Conservation (phyloP, 2,329 filamentous ascomycete genomes). For the Helicocarpus griseus region DNA sequence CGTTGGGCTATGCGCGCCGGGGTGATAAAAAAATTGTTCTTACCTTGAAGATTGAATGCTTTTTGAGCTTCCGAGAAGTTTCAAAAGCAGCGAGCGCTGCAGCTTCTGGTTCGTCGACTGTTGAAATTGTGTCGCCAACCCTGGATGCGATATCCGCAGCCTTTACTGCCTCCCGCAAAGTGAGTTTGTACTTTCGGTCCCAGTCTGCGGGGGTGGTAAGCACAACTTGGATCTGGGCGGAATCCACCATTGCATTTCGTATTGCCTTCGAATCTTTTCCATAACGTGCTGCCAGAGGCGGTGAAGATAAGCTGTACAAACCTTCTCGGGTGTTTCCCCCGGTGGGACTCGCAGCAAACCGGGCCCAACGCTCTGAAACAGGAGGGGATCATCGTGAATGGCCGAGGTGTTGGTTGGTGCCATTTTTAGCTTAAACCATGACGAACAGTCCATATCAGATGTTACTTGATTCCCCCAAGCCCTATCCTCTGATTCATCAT, state of each 20-base stretch:
- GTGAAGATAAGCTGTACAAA: slow-evolving; percentile 3
- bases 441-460: slow-evolving; percentile 2
- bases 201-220: slow-evolving; percentile 15
- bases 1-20: background rate
- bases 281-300: slow-evolving; percentile 10
- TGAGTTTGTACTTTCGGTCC: slow-evolving; percentile 5
- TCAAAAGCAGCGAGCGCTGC: slow-evolving; percentile 11
- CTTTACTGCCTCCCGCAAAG: slow-evolving; percentile 8
- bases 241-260: background rate
- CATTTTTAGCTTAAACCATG: slow-evolving; percentile 16
- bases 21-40: background rate
- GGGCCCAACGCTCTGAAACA: slow-evolving; percentile 7
- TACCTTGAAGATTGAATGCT: slow-evolving; percentile 5
- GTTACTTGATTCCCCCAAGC: slow-evolving; percentile 11
- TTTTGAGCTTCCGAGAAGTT: background rate
- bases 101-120: slow-evolving; percentile 15
- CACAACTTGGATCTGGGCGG: slow-evolving; percentile 8
- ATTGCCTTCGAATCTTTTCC: background rate
- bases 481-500: slow-evolving; percentile 26
- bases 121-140: slow-evolving; percentile 6
- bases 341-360: slow-evolving; percentile 10
- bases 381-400: slow-evolving; percentile 10
- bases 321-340: slow-evolving; percentile 7
- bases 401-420: slow-evolving; percentile 1
- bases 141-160: slow-evolving; percentile 11